phyloP scores from a whole-genome alignment of 768 basidiomycete species.

The Phanerochaete carnosa region DNA sequence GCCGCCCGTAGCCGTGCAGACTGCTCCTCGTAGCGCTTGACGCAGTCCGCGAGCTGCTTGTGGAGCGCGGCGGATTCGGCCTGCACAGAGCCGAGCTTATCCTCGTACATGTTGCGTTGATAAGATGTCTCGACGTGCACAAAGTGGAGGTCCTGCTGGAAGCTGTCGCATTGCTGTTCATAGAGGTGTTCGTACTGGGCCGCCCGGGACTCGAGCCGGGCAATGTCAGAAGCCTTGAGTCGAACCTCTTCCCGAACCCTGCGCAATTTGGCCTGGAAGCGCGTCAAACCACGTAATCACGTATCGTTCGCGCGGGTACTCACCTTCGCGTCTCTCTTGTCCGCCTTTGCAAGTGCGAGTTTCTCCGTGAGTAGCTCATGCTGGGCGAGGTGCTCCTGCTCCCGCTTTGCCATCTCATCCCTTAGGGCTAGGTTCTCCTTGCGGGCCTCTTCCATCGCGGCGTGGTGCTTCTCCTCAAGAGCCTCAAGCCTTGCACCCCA shows the following conservation, averaged over 20 bases:
- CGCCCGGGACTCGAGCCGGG: conserved; percentile 1
- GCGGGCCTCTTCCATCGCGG: not conserved
- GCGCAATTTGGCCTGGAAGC: conserved; percentile 4
- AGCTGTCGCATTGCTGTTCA: not conserved
- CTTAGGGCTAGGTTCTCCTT: not conserved
- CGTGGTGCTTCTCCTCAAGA: not conserved
- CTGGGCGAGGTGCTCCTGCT: not conserved
- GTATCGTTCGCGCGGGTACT: not conserved
- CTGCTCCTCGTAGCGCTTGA: conserved; percentile 3
- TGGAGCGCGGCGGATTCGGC: not conserved
- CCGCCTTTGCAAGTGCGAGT: not conserved
- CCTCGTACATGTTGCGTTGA: conserved; percentile 6
- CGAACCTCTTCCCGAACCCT: not conserved
- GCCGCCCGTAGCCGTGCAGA: not conserved
- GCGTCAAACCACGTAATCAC: not conserved
- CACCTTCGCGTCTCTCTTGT: conserved; percentile 6
- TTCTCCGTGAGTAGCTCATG: not conserved
- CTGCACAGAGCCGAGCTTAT: not conserved
- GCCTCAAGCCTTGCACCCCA: not conserved
- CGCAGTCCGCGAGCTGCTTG: not conserved
- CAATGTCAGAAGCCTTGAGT: conserved; percentile 1
- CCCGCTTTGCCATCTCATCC: not conserved
- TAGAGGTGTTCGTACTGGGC: not conserved
- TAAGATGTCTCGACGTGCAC: conserved; percentile 7
- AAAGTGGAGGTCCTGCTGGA: conserved; percentile 7